Conservation (phyloP, 768 basidiomycete species). For the Strobilomyces confusus region DNA sequence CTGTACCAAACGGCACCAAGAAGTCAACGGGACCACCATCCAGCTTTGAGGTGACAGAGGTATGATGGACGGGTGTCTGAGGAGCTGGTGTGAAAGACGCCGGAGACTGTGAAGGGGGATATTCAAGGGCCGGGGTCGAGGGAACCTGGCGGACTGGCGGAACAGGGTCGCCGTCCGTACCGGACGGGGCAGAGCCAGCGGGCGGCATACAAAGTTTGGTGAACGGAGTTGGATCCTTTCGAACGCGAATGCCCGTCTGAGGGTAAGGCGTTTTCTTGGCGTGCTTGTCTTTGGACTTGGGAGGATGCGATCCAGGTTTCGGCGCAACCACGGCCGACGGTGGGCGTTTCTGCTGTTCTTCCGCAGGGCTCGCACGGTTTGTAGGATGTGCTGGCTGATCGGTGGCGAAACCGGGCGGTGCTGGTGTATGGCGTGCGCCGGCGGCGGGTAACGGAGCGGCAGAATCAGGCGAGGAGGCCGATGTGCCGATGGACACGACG, state of each 20-base stretch:
- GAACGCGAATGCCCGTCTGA: constrained; percentile 44
- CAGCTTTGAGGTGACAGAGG: constrained; percentile 13
- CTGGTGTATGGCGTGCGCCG: not conserved
- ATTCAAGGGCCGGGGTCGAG: constrained; percentile 10
- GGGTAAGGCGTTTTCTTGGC: constrained; percentile 42
- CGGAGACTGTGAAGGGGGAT: constrained; percentile 13
- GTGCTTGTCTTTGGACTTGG: constrained; percentile 38
- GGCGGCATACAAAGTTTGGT: constrained; percentile 7
- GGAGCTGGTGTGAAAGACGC: constrained; percentile 9
- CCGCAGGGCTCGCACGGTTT: constrained; percentile 3
- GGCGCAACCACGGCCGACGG: constrained; percentile 1
- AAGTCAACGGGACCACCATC: constrained; percentile 20
- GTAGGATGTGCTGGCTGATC: constrained; percentile 1
- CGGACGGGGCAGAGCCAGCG: constrained; percentile 9
- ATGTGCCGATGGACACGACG: constrained; percentile 20
- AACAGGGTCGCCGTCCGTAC: constrained; percentile 9
- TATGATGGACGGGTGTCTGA: constrained; percentile 1
- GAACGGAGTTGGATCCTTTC: constrained; percentile 32
- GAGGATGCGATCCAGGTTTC: constrained; percentile 15
- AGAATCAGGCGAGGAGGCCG: not conserved
- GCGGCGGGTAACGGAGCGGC: not conserved
- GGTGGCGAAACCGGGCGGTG: not conserved
- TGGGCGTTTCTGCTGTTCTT: constrained; percentile 15
- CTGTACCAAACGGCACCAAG: constrained; percentile 19
- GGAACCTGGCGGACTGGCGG: constrained; percentile 6